phyloP scores from a whole-genome alignment of 176 grass and related monocot species.

The Oryza meridionalis region DNA sequence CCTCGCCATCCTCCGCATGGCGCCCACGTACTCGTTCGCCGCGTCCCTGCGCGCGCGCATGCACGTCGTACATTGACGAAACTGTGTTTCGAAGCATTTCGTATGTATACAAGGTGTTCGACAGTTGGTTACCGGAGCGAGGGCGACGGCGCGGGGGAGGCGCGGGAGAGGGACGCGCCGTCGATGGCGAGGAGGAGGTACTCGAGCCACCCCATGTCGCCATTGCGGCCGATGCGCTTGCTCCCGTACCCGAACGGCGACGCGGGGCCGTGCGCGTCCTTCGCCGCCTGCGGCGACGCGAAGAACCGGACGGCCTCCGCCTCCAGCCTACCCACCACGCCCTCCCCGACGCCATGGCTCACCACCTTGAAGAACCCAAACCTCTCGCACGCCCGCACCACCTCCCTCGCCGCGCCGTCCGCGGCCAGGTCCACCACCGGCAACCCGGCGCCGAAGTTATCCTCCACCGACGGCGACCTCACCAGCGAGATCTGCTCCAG shows the following conservation, averaged over 20 bases:
- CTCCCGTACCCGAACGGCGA: constrained; percentile 71
- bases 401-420: constrained; percentile 27
- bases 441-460: constrained; percentile 10
- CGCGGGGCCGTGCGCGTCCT: constrained; percentile 53
- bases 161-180: not conserved
- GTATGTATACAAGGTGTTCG: not conserved
- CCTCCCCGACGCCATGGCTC: constrained; percentile 52
- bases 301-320: constrained; percentile 68
- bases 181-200: constrained; percentile 80
- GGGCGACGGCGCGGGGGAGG: constrained; percentile 8
- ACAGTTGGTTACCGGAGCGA: constrained; percentile 30
- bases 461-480: constrained; percentile 16
- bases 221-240: constrained; percentile 72
- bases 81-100: not conserved
- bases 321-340: constrained; percentile 49
- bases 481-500: constrained; percentile 69
- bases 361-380: constrained; percentile 68
- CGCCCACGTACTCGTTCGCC: constrained; percentile 52
- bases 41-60: constrained; percentile 43
- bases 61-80: not conserved
- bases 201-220: constrained; percentile 85
- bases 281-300: constrained; percentile 50
- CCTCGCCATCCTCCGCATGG: constrained; percentile 50
- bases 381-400: constrained; percentile 60
- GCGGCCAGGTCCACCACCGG: constrained; percentile 55